These are phyloP conservation scores for Naganishia liquefaciens DNA, from an alignment of 1,284 basidiomycete genomes.

Conservation along the genomic window DNA sequence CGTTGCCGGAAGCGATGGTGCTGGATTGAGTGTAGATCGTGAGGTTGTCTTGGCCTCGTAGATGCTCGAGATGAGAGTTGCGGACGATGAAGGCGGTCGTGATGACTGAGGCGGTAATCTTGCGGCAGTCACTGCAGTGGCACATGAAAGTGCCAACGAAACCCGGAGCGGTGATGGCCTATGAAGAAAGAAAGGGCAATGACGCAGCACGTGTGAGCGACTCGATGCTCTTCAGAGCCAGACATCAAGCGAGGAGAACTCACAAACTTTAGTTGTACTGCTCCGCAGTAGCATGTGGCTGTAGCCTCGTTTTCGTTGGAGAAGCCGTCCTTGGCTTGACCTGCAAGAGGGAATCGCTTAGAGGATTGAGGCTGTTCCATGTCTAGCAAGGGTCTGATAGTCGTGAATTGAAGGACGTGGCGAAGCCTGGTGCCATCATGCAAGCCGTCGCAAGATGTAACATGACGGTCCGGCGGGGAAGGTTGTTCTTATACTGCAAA, in stretches of 20 bases:
- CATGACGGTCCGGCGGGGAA: no score
- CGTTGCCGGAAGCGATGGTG: slow-evolving; percentile 38
- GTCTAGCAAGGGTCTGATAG: no score
- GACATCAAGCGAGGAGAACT: background rate
- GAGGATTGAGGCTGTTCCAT: no score
- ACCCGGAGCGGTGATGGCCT: slow-evolving; percentile 41
- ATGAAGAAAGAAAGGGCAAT: no score
- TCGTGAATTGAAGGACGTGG: no score
- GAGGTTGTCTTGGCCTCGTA: slow-evolving; percentile 45
- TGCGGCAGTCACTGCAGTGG: slow-evolving; percentile 50
- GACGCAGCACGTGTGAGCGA: no score
- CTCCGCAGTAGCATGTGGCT: background rate
- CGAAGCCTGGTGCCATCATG: no score
- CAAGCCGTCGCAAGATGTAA: no score
- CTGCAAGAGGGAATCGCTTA: no score
- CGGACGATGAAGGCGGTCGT: slow-evolving; percentile 47
- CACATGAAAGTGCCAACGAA: slow-evolving; percentile 45
- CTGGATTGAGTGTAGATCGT: slow-evolving; percentile 38
- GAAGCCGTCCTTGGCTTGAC: background rate
- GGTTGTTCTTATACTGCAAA: no score
- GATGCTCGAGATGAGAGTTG: slow-evolving; percentile 39
- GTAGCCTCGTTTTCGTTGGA: background rate
- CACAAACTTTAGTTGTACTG: background rate
- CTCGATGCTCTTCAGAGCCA: slow-evolving; percentile 33
- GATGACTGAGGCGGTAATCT: slow-evolving; percentile 50